Conservation (phyloP, 257 asterid species). For the Hygrophila difformis region DNA sequence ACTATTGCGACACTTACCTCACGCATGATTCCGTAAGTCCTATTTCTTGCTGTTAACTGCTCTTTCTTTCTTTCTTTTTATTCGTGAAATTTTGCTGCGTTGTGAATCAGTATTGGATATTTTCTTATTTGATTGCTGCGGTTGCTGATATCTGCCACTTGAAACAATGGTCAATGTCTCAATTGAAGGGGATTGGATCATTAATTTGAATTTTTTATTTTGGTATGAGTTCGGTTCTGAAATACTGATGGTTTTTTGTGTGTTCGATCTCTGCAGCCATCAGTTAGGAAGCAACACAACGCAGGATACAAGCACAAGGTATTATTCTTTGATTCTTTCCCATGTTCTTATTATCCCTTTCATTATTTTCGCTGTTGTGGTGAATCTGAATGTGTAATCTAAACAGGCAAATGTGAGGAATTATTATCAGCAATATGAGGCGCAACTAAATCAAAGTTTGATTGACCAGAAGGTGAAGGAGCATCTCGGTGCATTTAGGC, state of each 20-base stretch:
- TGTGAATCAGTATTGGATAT: no score
- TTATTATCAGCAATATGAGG: constrained; percentile 93
- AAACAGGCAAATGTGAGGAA: constrained; percentile 81
- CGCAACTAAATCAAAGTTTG: constrained; percentile 86
- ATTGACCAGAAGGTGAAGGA: constrained; percentile 94
- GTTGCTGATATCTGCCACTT: no score
- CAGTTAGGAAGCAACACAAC: constrained; percentile 93
- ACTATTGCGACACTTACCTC: constrained; percentile 88
- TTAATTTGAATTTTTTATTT: no score
- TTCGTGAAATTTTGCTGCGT: neutral
- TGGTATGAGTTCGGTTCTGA: no score
- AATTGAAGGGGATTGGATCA: no score
- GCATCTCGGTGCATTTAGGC: constrained; percentile 86
- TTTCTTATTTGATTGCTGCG: no score
- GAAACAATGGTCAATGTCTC: no score
- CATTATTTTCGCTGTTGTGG: neutral
- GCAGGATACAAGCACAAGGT: constrained; percentile 99
- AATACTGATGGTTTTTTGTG: neutral
- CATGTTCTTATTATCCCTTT: neutral
- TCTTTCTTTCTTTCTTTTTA: neutral
- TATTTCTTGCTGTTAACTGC: neutral
- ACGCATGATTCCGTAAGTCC: constrained; percentile 83
- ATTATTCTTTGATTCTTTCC: no score
- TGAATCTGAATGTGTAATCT: constrained; percentile 8
- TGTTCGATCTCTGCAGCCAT: constrained; percentile 58